phyloP scores from a whole-genome alignment of 768 basidiomycete species.

The Suillus bovinus region DNA sequence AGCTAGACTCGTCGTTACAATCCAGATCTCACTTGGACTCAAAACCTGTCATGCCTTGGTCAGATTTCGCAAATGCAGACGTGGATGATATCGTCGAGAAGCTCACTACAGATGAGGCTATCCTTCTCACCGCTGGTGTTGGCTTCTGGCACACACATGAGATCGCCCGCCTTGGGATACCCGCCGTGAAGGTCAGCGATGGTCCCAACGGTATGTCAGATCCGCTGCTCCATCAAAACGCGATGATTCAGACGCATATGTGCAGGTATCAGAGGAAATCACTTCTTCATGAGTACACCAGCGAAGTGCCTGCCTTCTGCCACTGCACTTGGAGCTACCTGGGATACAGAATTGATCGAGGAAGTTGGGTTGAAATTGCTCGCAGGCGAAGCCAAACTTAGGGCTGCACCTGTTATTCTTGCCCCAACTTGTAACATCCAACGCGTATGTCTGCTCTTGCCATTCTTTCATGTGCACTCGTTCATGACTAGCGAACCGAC shows the following conservation, averaged over 20 bases:
- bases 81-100: slow-evolving; percentile 62
- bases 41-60: slow-evolving; percentile 52
- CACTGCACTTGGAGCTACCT: slow-evolving; percentile 76
- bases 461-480: background rate
- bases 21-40: background rate
- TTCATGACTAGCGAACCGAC: background rate
- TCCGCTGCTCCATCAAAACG: background rate
- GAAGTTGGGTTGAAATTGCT: slow-evolving; percentile 63
- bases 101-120: slow-evolving; percentile 73
- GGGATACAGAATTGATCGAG: slow-evolving; percentile 64
- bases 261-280: slow-evolving; percentile 60
- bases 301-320: slow-evolving; percentile 77
- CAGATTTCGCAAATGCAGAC: slow-evolving; percentile 66
- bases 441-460: slow-evolving; percentile 44
- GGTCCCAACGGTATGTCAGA: slow-evolving; percentile 66
- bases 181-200: slow-evolving; percentile 77
- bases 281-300: slow-evolving; percentile 80
- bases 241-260: background rate
- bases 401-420: slow-evolving; percentile 66
- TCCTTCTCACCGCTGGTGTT: slow-evolving; percentile 68
- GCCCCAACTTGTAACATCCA: slow-evolving; percentile 88
- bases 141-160: slow-evolving; percentile 77
- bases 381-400: slow-evolving; percentile 70
- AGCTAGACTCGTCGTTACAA: background rate
- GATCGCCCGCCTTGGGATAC: slow-evolving; percentile 68